phyloP scores from a whole-genome alignment of 140 eudicot species.

The Artemisia princeps region DNA sequence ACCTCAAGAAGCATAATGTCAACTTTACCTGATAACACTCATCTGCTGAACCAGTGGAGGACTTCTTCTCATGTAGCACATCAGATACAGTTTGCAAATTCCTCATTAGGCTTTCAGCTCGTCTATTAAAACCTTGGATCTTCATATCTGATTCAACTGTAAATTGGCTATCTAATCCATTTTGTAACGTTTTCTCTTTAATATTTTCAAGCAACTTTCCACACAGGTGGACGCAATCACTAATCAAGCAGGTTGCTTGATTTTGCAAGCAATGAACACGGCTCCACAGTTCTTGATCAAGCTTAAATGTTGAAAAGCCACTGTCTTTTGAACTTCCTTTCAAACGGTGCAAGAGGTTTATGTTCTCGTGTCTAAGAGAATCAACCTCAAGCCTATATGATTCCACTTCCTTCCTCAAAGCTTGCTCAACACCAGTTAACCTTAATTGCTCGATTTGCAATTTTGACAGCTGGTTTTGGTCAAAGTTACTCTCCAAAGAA shows the following conservation, averaged over 20 bases:
- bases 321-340: constrained; percentile 50
- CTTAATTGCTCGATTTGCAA: constrained; percentile 70
- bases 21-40: constrained; percentile 47
- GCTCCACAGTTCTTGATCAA: constrained; percentile 62
- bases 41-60: constrained; percentile 15
- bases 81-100: constrained; percentile 50
- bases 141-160: constrained; percentile 74
- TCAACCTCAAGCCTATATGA: constrained; percentile 65
- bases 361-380: constrained; percentile 81
- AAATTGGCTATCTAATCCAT: constrained; percentile 52
- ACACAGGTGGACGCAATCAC: constrained; percentile 54
- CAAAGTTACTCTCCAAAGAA: constrained; percentile 19
- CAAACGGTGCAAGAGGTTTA: constrained; percentile 64
- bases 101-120: constrained; percentile 45
- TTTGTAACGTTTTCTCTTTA: constrained; percentile 33
- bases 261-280: constrained; percentile 59
- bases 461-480: constrained; percentile 49
- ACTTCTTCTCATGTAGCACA: constrained; percentile 47
- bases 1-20: constrained; percentile 3
- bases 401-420: constrained; percentile 75
- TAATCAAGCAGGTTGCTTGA: constrained; percentile 58
- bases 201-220: constrained; percentile 47
- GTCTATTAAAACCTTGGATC: constrained; percentile 70
- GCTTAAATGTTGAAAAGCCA: constrained; percentile 45
- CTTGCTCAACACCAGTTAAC: constrained; percentile 65